Evolutionary conservation across 2,329 filamentous ascomycete genomes (phyloP), one percentile per base, ranked within the genome.

Genomic region (Xenosphaeropsis pyriputrescens): DNA sequence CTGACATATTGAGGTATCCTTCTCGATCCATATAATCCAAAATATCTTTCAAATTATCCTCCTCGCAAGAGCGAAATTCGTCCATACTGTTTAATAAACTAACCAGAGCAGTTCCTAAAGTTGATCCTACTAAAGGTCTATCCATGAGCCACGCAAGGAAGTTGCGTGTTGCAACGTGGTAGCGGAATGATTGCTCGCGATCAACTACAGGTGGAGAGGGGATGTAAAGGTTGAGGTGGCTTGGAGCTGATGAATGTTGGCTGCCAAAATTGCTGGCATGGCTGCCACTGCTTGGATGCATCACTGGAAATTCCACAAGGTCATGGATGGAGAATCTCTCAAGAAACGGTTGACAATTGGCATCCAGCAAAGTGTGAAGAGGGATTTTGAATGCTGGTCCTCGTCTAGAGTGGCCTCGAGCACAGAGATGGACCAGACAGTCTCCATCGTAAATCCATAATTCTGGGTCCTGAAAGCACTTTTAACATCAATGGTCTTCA

Each of bases 131-230:
- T 26, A 88, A 52, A 0, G 82, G 72, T 42, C 70, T 70, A 3
- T 70, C 63, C 40, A 72, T 68, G 1, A 83, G 55, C 63, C 77
- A 86, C 3, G 83, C 82, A 41, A 88, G 79, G 47, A 85, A 72
- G 50, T 89, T 89, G 12, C 83, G 70, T 3, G 74, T 82, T 1
- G 75, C 72, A 5, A 85, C 52, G 47, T 85, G 77, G 53, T 79
- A 79, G 29, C 63, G 56, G 46, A 75, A 72, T 0, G 70, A 61
- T 42, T 76, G 66, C 4, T 67, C 61, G 45, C 67, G 65, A 35
- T 69, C 64, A 4, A 64, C 57, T 26, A 61, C 57, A 1, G 65
- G 51, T 1, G 80, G 79, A 1, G 78, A 64, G 2, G 81, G 74
- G n/a, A 89, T 74, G 51, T 76, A 85, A 2, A 88, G 60, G 36